These are phyloP conservation scores for Leavenworthia alabamica DNA, from an alignment of 345 rosid genomes.

Conservation along the genomic window DNA sequence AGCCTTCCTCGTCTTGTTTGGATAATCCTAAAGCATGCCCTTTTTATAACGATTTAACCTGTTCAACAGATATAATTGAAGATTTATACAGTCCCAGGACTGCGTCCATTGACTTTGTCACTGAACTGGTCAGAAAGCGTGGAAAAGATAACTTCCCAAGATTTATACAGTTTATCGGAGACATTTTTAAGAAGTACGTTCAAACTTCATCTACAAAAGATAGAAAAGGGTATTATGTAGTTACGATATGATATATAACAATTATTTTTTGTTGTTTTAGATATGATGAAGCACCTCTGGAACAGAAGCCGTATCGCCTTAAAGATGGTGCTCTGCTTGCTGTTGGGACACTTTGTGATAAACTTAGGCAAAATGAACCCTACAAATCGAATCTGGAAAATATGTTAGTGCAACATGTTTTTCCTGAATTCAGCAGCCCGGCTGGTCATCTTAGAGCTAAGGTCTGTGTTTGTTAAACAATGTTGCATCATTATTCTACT, in stretches of 20 bases:
- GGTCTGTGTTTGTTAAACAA: too few relatives aligned
- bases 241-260: background rate
- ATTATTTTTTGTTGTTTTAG: constrained; percentile 36
- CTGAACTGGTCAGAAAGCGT: constrained; percentile 93
- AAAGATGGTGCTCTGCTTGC: constrained; percentile 99
- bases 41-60: background rate
- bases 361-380: constrained; percentile 90
- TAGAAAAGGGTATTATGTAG: background rate
- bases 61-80: constrained; percentile 83
- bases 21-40: background rate
- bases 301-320: constrained; percentile 73
- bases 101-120: constrained; percentile 97
- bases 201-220: background rate
- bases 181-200: constrained; percentile 64
- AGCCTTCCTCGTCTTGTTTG: constrained; percentile 1
- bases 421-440: constrained; percentile 91
- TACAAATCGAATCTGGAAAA: constrained; percentile 87
- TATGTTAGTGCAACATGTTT: constrained; percentile 95
- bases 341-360: constrained; percentile 97
- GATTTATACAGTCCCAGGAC: constrained; percentile 98
- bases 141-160: constrained; percentile 84
- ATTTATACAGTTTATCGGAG: constrained; percentile 72
- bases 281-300: constrained; percentile 67
- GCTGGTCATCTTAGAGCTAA: constrained; percentile 97
- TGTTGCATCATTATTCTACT: too few relatives aligned